These are phyloP conservation scores for Phytomonas serpens DNA, from an alignment of 208 protist species.

Conservation along the genomic window DNA sequence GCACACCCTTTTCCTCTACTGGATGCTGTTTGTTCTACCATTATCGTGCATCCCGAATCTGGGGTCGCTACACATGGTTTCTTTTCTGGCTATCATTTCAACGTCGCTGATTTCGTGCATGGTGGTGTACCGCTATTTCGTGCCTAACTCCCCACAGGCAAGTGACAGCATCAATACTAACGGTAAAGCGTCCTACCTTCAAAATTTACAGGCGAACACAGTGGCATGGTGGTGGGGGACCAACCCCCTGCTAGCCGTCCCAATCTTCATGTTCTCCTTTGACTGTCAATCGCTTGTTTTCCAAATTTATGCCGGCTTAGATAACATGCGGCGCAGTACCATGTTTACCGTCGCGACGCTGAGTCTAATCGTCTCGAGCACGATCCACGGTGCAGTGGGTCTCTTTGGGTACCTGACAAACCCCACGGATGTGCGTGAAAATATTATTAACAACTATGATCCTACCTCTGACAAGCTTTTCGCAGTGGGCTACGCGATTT, in stretches of 20 bases:
- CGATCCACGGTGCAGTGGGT: slow-evolving; percentile 54
- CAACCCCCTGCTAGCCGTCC: slow-evolving; percentile 39
- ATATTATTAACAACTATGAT: slow-evolving; percentile 78
- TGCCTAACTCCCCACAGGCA: slow-evolving; percentile 15
- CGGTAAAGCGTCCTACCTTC: not conserved
- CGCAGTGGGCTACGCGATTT: slow-evolving; percentile 45
- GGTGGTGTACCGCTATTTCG: slow-evolving; percentile 63
- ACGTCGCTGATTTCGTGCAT: slow-evolving; percentile 47
- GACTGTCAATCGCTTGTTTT: slow-evolving; percentile 76
- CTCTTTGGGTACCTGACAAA: slow-evolving; percentile 69
- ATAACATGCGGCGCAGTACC: slow-evolving; percentile 45
- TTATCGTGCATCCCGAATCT: slow-evolving; percentile 60
- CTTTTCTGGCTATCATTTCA: slow-evolving; percentile 53
- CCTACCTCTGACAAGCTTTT: slow-evolving; percentile 51
- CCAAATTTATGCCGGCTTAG: slow-evolving; percentile 57
- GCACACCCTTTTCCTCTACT: slow-evolving; percentile 49
- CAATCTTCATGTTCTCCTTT: slow-evolving; percentile 83
- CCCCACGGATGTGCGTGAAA: slow-evolving; percentile 41
- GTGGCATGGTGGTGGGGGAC: slow-evolving; percentile 34
- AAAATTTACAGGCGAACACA: not conserved
- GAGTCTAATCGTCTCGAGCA: slow-evolving; percentile 34
- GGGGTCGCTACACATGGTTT: slow-evolving; percentile 36
- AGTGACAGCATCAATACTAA: slow-evolving; percentile 4
- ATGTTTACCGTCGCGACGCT: slow-evolving; percentile 54
- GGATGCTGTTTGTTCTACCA: slow-evolving; percentile 55